These are phyloP conservation scores for Eutrema salsugineum DNA, from an alignment of 441 rosid genomes.

Conservation along the genomic window DNA sequence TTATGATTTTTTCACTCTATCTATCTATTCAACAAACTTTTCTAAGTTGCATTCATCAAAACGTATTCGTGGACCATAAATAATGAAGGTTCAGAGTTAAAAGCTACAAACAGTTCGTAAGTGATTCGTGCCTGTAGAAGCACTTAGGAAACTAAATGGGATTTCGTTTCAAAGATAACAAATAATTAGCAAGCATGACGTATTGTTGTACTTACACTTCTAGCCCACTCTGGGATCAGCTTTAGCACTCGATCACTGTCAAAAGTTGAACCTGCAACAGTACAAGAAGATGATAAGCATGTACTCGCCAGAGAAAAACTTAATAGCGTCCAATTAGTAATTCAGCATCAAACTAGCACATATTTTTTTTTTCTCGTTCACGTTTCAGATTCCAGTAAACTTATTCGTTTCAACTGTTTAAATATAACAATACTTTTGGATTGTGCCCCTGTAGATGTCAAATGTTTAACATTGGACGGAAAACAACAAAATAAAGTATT, in stretches of 20 bases:
- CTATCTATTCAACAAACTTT: no score
- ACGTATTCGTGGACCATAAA: no score
- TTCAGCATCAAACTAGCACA: constrained; percentile 5
- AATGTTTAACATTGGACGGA: background rate
- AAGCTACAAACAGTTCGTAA: background rate
- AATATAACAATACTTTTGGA: background rate
- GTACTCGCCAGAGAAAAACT: constrained; percentile 13
- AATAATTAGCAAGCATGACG: constrained; percentile 2
- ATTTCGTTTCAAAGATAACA: constrained; percentile 1
- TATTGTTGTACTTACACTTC: constrained; percentile 54
- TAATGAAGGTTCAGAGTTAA: constrained; percentile 5
- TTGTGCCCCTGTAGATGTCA: constrained; percentile 5
- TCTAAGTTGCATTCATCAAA: no score
- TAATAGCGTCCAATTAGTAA: background rate
- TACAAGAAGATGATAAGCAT: constrained; percentile 21
- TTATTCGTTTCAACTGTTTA: background rate
- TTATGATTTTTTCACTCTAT: no score
- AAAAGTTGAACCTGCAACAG: constrained; percentile 55
- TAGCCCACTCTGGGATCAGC: constrained; percentile 80
- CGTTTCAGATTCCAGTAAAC: background rate
- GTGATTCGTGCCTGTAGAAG: background rate
- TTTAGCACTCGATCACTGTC: constrained; percentile 61
- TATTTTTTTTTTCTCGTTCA: background rate
- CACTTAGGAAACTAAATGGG: background rate
- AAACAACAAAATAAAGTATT: background rate